These are phyloP conservation scores for Phaeolepiota aurea DNA, from an alignment of 768 basidiomycete genomes.

Conservation along the genomic window DNA sequence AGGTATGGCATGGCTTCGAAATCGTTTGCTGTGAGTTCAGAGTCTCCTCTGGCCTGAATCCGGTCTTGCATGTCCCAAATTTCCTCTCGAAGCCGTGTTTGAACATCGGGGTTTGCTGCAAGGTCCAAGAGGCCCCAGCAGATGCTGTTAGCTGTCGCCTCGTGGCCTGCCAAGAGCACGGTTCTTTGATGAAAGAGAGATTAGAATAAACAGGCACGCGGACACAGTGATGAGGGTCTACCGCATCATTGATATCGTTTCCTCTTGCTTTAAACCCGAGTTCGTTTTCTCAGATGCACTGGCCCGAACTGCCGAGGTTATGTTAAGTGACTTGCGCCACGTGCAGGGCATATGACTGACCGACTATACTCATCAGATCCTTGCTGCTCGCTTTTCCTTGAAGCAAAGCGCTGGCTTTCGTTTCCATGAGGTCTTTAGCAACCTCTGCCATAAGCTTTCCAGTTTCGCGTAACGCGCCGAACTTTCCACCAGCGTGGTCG, in stretches of 20 bases:
- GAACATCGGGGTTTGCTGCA: slow-evolving; percentile 46
- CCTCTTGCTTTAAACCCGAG: slow-evolving; percentile 37
- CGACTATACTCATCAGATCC: slow-evolving; percentile 36
- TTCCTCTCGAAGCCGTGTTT: slow-evolving; percentile 55
- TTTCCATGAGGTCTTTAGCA: slow-evolving; percentile 24
- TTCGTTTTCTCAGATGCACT: slow-evolving; percentile 40
- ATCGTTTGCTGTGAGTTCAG: slow-evolving; percentile 30
- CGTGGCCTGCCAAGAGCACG: slow-evolving; percentile 45
- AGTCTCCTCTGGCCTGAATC: slow-evolving; percentile 26
- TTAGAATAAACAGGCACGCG: slow-evolving; percentile 28
- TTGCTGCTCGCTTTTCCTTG: slow-evolving; percentile 22
- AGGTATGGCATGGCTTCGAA: slow-evolving; percentile 44
- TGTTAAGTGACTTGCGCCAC: not conserved
- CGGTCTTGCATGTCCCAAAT: slow-evolving; percentile 30
- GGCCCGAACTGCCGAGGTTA: slow-evolving; percentile 33
- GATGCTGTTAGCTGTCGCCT: slow-evolving; percentile 51
- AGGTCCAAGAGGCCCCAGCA: slow-evolving; percentile 60
- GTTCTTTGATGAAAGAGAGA: slow-evolving; percentile 37
- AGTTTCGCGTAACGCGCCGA: slow-evolving; percentile 19
- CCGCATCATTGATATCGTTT: slow-evolving; percentile 41
- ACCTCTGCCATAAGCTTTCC: slow-evolving; percentile 20
- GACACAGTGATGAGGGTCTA: slow-evolving; percentile 36
- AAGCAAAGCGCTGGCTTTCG: slow-evolving; percentile 23
- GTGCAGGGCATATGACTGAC: slow-evolving; percentile 14
- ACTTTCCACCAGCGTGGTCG: slow-evolving; percentile 21